Evolutionary conservation across 1,139 yeast species (phyloP), one percentile per base, ranked within the genome.

Genomic region (Suhomyces terraborum): DNA sequence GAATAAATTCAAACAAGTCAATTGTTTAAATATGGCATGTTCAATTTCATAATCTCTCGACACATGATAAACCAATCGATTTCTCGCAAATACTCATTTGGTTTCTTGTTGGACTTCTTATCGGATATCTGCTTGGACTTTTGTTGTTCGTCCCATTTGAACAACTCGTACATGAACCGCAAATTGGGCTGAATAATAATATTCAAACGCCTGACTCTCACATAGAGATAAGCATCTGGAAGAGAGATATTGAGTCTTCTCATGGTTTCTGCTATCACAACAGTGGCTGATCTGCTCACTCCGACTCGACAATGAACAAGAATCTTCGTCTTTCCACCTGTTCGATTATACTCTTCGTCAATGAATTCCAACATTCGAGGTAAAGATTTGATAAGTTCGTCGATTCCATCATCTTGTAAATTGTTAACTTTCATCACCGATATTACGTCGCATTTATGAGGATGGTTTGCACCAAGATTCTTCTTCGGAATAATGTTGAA

Each of bases 1-100:
- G n/a, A n/a, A n/a, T n/a, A n/a, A n/a, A n/a, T n/a, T n/a, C n/a
- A n/a, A 21, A 9, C 23, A 21, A 9, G 8, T 31, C 18, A 32
- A 24, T 32, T 32, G 21, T 52, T 49, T 42, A 69, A 51, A 52
- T 81, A 83, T 1, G 84, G 86, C 50, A 75, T 73, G 62, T 91
- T 91, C 64, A 91, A 72, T 48, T 75, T 73, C 56, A 84, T 80
- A 46, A 91, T 87, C 54, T 89, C 95, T 33, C 95, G 77, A 61
- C 97, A 88, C 59, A 91, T 68, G n/a, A 86, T 74, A 57, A 81
- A 86, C 98, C 98, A 91, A 56, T 89, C 96, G 35, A 88, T 83
- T 49, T 83, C 89, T 26, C 95, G 66, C 29, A 80, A 59, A 62
- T 75, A 69, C 2, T 46, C 49, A 29, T 52, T 38, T 29, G 32